phyloP scores from a whole-genome alignment of 352 stramenopile genomes.

The Phytophthora syringae region DNA sequence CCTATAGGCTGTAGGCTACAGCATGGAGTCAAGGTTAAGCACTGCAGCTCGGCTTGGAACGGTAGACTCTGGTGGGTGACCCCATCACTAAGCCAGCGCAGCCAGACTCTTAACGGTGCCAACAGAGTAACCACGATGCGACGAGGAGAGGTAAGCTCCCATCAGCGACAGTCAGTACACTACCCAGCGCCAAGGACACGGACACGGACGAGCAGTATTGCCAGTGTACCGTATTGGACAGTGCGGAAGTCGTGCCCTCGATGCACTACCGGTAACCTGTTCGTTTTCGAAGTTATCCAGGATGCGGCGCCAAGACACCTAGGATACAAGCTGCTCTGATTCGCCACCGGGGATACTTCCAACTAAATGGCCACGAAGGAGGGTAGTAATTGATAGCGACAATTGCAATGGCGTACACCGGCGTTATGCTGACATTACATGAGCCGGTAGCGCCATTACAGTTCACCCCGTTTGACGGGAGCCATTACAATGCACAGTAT shows the following conservation, averaged over 20 bases:
- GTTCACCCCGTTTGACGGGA: conserved; percentile 5
- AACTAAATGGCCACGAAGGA: too few relatives aligned
- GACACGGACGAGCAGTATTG: conserved; percentile 12
- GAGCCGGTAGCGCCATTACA: not conserved
- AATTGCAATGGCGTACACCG: not conserved
- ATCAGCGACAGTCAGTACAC: not conserved
- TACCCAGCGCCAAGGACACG: conserved; percentile 1
- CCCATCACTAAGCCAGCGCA: too few relatives aligned
- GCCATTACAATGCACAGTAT: not conserved
- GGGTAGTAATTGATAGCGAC: not conserved
- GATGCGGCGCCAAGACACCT: not conserved
- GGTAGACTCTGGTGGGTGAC: too few relatives aligned
- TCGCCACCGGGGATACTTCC: too few relatives aligned
- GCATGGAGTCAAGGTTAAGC: too few relatives aligned
- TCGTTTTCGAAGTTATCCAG: too few relatives aligned
- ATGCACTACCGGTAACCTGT: not conserved
- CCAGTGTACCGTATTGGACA: conserved; percentile 37
- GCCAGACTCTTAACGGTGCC: too few relatives aligned
- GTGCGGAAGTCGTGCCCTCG: conserved; percentile 9
- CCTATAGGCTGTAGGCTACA: too few relatives aligned
- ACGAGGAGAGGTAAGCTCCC: conserved; percentile 3
- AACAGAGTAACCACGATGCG: conserved; percentile 10
- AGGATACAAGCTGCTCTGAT: too few relatives aligned
- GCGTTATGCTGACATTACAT: conserved; percentile 6
- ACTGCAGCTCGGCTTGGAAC: too few relatives aligned